Conservation (phyloP, 1,139 yeast species). For the Meyerozyma guilliermondii region DNA sequence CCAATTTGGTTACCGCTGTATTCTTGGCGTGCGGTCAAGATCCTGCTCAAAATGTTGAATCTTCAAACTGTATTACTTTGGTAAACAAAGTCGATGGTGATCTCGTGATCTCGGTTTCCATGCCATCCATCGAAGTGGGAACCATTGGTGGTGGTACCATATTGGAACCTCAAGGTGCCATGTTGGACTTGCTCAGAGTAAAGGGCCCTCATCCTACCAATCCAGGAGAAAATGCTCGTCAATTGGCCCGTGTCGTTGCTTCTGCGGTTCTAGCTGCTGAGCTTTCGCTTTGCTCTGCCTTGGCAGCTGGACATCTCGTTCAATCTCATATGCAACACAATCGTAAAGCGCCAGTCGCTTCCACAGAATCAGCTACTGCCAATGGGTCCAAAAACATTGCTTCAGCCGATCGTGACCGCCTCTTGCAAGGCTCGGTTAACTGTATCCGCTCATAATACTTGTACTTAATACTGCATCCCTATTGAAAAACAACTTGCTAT, state of each 20-base stretch:
- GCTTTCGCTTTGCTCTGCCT: slow-evolving; percentile 85
- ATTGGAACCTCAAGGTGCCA: slow-evolving; percentile 93
- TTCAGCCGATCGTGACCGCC: slow-evolving; percentile 44
- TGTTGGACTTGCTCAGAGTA: slow-evolving; percentile 91
- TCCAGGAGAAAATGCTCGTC: slow-evolving; percentile 95
- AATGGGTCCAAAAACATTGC: slow-evolving; percentile 8
- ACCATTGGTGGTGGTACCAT: slow-evolving; percentile 99
- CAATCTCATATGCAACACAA: slow-evolving; percentile 97
- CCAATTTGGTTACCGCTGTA: slow-evolving; percentile 91
- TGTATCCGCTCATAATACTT: slow-evolving; percentile 43
- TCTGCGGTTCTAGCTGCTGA: slow-evolving; percentile 96
- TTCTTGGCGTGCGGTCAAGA: slow-evolving; percentile 96
- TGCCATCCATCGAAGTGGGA: slow-evolving; percentile 99
- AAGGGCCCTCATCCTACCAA: slow-evolving; percentile 91
- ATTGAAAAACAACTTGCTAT: neutral
- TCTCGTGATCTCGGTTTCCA: slow-evolving; percentile 85
- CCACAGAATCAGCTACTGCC: slow-evolving; percentile 21
- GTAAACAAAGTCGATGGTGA: slow-evolving; percentile 84
- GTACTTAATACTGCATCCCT: neutral
- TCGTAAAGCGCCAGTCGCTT: slow-evolving; percentile 55
- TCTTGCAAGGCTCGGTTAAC: slow-evolving; percentile 64
- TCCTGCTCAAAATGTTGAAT: slow-evolving; percentile 97
- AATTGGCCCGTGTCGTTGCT: slow-evolving; percentile 91
- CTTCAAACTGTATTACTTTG: slow-evolving; percentile 93
- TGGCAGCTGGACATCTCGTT: slow-evolving; percentile 98